Conservation (phyloP, 805 yeast genomes). For the Metschnikowia cerradonensis region DNA sequence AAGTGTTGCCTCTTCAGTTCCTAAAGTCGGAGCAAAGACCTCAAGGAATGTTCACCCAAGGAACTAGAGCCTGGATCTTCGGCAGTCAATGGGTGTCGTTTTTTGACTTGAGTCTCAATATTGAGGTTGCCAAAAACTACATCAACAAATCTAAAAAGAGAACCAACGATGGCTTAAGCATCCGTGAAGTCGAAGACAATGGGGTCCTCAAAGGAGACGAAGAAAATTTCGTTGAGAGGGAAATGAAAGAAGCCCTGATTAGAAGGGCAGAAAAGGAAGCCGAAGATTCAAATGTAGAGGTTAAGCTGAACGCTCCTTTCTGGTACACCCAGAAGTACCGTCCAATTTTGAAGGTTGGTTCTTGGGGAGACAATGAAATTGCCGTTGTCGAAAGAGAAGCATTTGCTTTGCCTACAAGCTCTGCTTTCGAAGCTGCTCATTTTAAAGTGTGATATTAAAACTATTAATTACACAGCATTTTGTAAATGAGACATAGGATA, state of each 20-base stretch:
- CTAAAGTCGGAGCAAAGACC: conserved; percentile 58
- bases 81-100: conserved; percentile 79
- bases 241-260: conserved; percentile 9
- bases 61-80: conserved; percentile 71
- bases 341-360: conserved; percentile 61
- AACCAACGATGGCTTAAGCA: conserved; percentile 39
- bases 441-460: conserved; percentile 8
- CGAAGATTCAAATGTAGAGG: conserved; percentile 19
- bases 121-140: conserved; percentile 41
- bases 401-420: conserved; percentile 49
- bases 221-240: conserved; percentile 10
- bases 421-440: conserved; percentile 59
- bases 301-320: conserved; percentile 42
- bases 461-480: background rate
- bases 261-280: conserved; percentile 29
- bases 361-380: conserved; percentile 52
- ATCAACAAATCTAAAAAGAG: conserved; percentile 34
- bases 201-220: conserved; percentile 4
- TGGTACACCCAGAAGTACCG: conserved; percentile 76
- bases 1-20: conserved; percentile 65
- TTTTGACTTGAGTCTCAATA: conserved; percentile 58
- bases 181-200: conserved; percentile 25
- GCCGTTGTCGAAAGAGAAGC: conserved; percentile 76
- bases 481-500: background rate
- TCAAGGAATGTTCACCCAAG: conserved; percentile 61